These are phyloP conservation scores for Lecanoromycetidae sp. DNA, from an alignment of 2,329 filamentous ascomycete species.

Conservation along the genomic window DNA sequence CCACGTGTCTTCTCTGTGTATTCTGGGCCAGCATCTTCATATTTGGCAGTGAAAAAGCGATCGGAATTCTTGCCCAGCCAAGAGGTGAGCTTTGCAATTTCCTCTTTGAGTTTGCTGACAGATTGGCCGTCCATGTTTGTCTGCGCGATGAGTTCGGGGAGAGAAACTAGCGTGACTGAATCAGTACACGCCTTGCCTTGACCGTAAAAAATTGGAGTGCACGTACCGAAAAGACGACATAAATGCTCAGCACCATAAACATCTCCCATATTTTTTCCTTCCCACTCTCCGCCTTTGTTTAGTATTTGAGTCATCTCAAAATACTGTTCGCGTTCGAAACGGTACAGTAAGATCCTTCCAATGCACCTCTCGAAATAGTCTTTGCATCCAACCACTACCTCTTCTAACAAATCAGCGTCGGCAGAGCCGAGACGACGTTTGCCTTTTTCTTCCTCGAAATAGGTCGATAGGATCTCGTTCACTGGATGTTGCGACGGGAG, in stretches of 20 bases:
- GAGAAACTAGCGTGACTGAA: constrained; percentile 48
- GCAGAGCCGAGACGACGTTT: constrained; percentile 54
- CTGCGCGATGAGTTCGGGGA: constrained; percentile 88
- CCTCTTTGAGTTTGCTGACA: constrained; percentile 75
- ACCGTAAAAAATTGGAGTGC: constrained; percentile 1
- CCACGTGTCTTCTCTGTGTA: constrained; percentile 28
- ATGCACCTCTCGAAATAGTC: constrained; percentile 92
- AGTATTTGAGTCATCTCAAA: constrained; percentile 62
- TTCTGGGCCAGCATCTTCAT: constrained; percentile 31
- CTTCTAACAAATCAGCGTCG: constrained; percentile 75
- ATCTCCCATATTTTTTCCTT: constrained; percentile 62
- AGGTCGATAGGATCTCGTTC: constrained; percentile 66
- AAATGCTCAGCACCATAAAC: constrained; percentile 91
- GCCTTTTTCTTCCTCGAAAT: constrained; percentile 56
- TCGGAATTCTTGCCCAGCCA: constrained; percentile 71
- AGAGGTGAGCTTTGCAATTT: constrained; percentile 70
- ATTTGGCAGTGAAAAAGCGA: constrained; percentile 54
- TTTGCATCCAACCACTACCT: constrained; percentile 71
- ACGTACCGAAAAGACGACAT: constrained; percentile 68
- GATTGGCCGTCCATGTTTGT: constrained; percentile 96
- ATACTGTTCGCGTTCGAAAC: constrained; percentile 85
- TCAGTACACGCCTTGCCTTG: constrained; percentile 3
- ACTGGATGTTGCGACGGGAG: constrained; percentile 69
- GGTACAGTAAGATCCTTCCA: constrained; percentile 81
- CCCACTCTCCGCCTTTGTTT: constrained; percentile 49